phyloP scores from a whole-genome alignment of 441 rosid species.

The Pelargonium fulgidum region DNA sequence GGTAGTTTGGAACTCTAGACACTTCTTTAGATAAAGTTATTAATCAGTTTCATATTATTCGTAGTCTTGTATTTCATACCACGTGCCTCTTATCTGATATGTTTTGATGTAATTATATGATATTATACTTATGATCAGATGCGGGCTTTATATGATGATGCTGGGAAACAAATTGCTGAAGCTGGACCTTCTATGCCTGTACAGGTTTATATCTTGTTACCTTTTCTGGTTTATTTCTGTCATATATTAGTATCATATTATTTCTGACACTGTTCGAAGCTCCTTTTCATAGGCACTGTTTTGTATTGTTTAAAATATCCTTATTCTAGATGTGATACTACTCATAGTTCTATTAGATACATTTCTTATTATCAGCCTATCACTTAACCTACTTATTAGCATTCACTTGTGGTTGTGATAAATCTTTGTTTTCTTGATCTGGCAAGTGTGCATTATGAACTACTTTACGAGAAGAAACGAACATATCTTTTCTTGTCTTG shows the following conservation, averaged over 20 bases:
- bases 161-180: slow-evolving; percentile 70
- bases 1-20: slow-evolving; percentile 17
- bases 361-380: no score
- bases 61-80: no score
- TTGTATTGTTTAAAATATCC: no score
- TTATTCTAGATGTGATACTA: not conserved
- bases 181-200: slow-evolving; percentile 96
- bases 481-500: no score
- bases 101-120: not conserved
- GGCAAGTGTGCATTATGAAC: no score
- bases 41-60: slow-evolving; percentile 12
- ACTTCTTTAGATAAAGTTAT: slow-evolving; percentile 18
- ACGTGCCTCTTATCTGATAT: not conserved
- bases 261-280: not conserved
- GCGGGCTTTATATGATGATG: slow-evolving; percentile 86
- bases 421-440: no score
- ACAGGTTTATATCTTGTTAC: slow-evolving; percentile 50
- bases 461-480: no score
- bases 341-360: no score
- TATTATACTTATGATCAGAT: slow-evolving; percentile 40
- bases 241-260: not conserved
- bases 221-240: slow-evolving; percentile 1
- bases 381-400: no score
- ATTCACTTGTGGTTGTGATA: no score
- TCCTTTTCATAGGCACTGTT: not conserved